phyloP scores from a whole-genome alignment of 768 basidiomycete species.

The Leccinum ochraceum region DNA sequence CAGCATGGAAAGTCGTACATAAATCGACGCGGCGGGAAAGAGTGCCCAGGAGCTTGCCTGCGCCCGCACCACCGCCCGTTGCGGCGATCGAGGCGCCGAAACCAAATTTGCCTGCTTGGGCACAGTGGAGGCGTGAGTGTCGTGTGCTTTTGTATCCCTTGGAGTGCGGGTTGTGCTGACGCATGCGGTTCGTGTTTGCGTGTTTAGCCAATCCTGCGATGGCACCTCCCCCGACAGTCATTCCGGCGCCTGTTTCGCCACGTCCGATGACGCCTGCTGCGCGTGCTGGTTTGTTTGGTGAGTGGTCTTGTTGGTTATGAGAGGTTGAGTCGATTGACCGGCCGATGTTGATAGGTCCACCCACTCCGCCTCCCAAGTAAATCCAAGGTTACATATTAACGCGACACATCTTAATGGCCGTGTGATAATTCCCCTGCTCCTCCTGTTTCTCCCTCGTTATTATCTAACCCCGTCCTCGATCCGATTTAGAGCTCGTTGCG shows the following conservation, averaged over 20 bases:
- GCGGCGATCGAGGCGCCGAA: constrained; percentile 48
- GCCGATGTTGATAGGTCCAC: constrained; percentile 35
- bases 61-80: constrained; percentile 32
- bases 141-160: background rate
- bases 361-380: constrained; percentile 49
- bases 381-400: background rate
- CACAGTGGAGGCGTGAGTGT: constrained; percentile 75
- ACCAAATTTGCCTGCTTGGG: constrained; percentile 71
- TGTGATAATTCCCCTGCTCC: background rate
- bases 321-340: constrained; percentile 1
- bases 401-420: constrained; percentile 6
- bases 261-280: constrained; percentile 48
- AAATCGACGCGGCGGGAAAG: constrained; percentile 59
- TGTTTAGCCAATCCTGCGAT: constrained; percentile 22
- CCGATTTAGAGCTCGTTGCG: background rate
- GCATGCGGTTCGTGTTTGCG: background rate
- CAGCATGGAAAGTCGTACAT: constrained; percentile 74
- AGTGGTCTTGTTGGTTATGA: constrained; percentile 1
- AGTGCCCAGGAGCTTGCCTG: constrained; percentile 43
- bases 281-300: constrained; percentile 70
- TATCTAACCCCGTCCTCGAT: background rate
- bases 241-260: constrained; percentile 33
- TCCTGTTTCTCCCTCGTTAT: constrained; percentile 1
- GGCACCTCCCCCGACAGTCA: constrained; percentile 51
- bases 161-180: background rate